Conservation (phyloP, 768 basidiomycete species). For the Lentinula lateritia region DNA sequence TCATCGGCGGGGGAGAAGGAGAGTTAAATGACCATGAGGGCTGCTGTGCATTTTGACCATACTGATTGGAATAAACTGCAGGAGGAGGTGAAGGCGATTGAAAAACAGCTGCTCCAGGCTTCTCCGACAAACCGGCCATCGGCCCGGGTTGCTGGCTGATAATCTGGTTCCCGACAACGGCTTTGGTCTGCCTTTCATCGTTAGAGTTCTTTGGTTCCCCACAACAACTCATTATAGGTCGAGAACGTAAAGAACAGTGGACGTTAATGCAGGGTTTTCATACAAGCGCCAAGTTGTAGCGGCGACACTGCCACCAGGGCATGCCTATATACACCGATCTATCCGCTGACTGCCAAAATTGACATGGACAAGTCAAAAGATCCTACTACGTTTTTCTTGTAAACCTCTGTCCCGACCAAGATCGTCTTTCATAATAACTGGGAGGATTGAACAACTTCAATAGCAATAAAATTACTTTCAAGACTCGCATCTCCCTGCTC, state of each 20-base stretch:
- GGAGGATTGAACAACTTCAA: too few species aligned
- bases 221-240: conserved; percentile 58
- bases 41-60: conserved; percentile 16
- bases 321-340: too few species aligned
- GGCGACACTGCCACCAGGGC: conserved; percentile 1
- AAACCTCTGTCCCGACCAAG: too few species aligned
- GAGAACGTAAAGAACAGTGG: not conserved
- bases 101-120: conserved; percentile 25
- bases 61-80: conserved; percentile 21
- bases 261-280: not conserved
- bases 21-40: conserved; percentile 28
- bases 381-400: too few species aligned
- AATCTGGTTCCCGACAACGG: conserved; percentile 23
- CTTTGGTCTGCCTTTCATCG: conserved; percentile 27
- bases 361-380: too few species aligned
- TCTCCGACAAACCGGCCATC: conserved; percentile 32
- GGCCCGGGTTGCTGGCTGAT: conserved; percentile 50
- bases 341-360: too few species aligned
- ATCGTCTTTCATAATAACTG: too few species aligned
- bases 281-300: not conserved
- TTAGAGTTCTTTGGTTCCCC: conserved; percentile 37
- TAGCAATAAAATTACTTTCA: too few species aligned
- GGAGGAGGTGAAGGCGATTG: conserved; percentile 44
- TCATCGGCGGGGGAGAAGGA: conserved; percentile 27
- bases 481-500: too few species aligned